Conservation (phyloP, 106 monocot genomes). For the Dioscorea dumetorum region DNA sequence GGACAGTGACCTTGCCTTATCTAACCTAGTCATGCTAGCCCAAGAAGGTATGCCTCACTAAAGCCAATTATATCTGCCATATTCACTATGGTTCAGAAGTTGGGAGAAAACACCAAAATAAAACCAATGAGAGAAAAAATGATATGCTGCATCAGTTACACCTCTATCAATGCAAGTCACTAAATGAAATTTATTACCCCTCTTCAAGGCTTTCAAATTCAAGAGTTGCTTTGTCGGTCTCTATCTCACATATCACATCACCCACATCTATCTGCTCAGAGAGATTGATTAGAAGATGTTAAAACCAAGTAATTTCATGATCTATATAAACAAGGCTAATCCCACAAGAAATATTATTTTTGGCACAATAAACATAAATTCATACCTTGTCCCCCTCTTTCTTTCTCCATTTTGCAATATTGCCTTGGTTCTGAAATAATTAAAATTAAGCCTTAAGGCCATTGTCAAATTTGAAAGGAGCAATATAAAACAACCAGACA, state of each 20-base stretch:
- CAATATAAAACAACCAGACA: too few species aligned
- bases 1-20: too few species aligned
- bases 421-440: conserved; percentile 85
- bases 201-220: conserved; percentile 96
- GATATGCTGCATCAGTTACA: too few species aligned
- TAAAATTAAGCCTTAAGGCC: too few species aligned
- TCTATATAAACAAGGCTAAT: not conserved
- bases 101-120: too few species aligned
- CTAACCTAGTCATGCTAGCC: too few species aligned
- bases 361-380: not conserved
- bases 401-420: conserved; percentile 93
- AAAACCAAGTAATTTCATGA: not conserved
- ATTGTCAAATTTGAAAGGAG: too few species aligned
- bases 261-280: conserved; percentile 74
- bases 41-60: too few species aligned
- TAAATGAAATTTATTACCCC: conserved; percentile 48
- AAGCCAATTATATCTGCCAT: too few species aligned
- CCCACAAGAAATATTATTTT: not conserved
- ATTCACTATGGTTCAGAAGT: too few species aligned
- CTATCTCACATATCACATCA: conserved; percentile 97
- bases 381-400: conserved; percentile 95
- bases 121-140: too few species aligned
- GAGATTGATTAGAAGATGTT: not conserved
- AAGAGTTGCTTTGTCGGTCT: conserved; percentile 95
- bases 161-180: too few species aligned